These are phyloP conservation scores for Acephala macrosclerotiorum DNA, from an alignment of 2,329 filamentous ascomycete genomes.

Conservation along the genomic window DNA sequence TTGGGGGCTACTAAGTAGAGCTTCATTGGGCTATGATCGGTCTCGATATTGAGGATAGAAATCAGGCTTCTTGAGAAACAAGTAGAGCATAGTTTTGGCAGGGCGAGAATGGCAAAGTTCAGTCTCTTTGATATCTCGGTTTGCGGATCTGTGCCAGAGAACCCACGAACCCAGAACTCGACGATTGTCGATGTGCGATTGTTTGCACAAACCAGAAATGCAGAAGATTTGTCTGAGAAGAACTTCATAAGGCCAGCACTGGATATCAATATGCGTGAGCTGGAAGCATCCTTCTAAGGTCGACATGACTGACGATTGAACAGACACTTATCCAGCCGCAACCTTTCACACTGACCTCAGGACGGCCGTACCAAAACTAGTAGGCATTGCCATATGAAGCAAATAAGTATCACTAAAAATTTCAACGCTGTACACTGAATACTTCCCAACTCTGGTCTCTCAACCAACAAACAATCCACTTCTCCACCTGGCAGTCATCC, in stretches of 20 bases:
- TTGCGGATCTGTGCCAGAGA: conserved; percentile 45
- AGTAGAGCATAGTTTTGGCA: conserved; percentile 2
- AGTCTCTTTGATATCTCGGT: conserved; percentile 1
- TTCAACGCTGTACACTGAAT: background rate
- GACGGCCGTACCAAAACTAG: background rate
- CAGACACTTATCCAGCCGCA: conserved; percentile 12
- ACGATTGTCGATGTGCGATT: conserved; percentile 56
- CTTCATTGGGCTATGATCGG: conserved; percentile 52
- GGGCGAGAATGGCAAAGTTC: conserved; percentile 30
- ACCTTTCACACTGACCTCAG: conserved; percentile 10
- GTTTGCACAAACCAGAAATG: conserved; percentile 53
- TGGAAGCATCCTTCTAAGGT: conserved; percentile 11
- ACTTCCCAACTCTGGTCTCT: conserved; percentile 34
- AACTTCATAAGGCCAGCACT: conserved; percentile 11
- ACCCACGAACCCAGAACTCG: conserved; percentile 51
- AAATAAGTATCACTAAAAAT: background rate
- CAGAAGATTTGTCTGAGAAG: conserved; percentile 19
- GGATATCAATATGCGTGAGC: conserved; percentile 8
- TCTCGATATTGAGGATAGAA: conserved; percentile 52
- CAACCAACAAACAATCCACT: conserved; percentile 23
- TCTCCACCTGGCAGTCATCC: conserved; percentile 22
- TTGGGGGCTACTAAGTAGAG: conserved; percentile 53
- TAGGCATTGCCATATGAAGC: background rate
- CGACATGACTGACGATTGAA: conserved; percentile 45
- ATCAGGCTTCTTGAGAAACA: conserved; percentile 30